Evolutionary conservation across 257 asterid species (phyloP).

Genomic region (Capsicum pubescens): DNA sequence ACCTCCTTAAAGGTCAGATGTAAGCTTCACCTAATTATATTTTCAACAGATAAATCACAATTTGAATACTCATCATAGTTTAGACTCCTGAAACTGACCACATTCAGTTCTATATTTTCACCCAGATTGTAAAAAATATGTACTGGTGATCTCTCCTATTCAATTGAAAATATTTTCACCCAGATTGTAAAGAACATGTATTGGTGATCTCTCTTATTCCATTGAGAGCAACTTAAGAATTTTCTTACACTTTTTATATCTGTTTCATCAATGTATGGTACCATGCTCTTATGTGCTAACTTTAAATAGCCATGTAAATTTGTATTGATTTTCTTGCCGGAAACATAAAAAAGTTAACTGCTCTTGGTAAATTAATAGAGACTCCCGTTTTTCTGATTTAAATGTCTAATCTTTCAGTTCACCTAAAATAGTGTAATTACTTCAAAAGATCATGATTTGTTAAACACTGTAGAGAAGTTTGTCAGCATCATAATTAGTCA

Average conservation of each 20-base stretch:
- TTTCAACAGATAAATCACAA: not conserved
- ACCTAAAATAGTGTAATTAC: too few relatives aligned
- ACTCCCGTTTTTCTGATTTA: too few relatives aligned
- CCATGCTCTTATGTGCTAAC: constrained; percentile 2
- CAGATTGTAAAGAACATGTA: too few relatives aligned
- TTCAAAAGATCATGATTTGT: too few relatives aligned
- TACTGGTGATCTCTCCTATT: not conserved
- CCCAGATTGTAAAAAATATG: not conserved
- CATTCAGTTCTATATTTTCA: not conserved
- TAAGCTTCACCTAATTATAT: not conserved
- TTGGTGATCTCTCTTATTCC: too few relatives aligned
- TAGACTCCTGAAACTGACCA: not conserved
- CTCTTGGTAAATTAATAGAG: not conserved
- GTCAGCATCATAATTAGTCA: too few relatives aligned
- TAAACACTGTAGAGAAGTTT: too few relatives aligned
- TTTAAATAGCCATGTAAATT: not conserved
- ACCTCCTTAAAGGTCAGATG: not conserved
- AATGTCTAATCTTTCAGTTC: too few relatives aligned
- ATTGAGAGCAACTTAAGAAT: not conserved
- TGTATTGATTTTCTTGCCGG: not conserved
- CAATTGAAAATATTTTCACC: not conserved
- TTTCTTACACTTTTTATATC: not conserved
- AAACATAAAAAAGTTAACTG: not conserved
- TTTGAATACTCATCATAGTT: not conserved
- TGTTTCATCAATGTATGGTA: not conserved